phyloP scores from a whole-genome alignment of 768 basidiomycete species.

The Suillus placidus region DNA sequence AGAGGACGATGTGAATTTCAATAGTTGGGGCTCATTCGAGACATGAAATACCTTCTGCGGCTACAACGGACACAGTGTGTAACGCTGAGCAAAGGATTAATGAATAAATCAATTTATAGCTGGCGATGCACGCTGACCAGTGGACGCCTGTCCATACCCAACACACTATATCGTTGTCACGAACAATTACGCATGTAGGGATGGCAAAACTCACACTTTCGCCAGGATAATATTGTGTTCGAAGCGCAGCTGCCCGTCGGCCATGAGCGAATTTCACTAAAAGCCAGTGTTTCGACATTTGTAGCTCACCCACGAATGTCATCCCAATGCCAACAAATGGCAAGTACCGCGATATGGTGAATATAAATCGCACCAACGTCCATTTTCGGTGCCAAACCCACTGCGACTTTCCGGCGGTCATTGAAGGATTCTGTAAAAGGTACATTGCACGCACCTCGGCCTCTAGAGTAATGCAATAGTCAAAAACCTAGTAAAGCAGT shows the following conservation, averaged over 20 bases:
- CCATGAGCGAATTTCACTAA: not conserved
- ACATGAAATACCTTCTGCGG: not conserved
- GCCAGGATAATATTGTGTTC: not conserved
- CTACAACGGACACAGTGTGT: not conserved
- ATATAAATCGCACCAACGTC: conserved; percentile 24
- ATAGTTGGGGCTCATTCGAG: not conserved
- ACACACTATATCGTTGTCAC: not conserved
- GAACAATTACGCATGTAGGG: not conserved
- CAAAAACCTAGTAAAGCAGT: conserved; percentile 12
- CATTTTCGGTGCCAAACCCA: conserved; percentile 29
- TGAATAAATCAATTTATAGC: not conserved
- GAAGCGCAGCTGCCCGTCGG: not conserved
- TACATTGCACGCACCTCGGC: conserved; percentile 20
- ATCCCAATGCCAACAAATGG: conserved; percentile 20
- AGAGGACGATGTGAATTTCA: not conserved
- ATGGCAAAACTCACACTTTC: not conserved
- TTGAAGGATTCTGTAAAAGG: not conserved
- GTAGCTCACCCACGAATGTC: not conserved
- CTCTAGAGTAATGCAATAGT: conserved; percentile 28
- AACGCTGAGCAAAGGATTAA: not conserved
- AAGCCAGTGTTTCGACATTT: not conserved
- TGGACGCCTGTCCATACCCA: not conserved
- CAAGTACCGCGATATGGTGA: conserved; percentile 31
- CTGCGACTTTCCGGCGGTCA: conserved; percentile 19
- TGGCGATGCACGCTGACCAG: not conserved